phyloP scores from a whole-genome alignment of 2,329 filamentous ascomycete genomes.

The Neocucurbitaria cava region DNA sequence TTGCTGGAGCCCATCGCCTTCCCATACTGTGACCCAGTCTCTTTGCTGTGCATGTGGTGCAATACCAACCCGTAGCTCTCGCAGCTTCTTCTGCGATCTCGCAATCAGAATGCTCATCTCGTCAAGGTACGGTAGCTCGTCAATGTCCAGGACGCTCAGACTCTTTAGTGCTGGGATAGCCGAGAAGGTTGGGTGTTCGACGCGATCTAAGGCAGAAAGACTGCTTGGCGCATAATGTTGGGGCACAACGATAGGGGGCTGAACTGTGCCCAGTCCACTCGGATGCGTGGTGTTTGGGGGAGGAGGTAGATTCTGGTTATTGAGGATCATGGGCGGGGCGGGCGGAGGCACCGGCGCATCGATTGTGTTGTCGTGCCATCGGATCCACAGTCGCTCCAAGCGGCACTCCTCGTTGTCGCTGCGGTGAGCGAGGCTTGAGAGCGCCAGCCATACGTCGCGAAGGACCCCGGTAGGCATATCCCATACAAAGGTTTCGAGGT shows the following conservation, averaged over 20 bases:
- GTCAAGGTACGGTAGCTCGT: constrained; percentile 81
- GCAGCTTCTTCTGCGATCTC: constrained; percentile 69
- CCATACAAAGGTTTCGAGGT: constrained; percentile 83
- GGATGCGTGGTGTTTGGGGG: constrained; percentile 48
- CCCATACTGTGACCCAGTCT: constrained; percentile 69
- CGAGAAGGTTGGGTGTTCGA: constrained; percentile 82
- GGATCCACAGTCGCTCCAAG: constrained; percentile 77
- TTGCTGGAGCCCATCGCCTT: constrained; percentile 67
- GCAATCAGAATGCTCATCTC: constrained; percentile 81
- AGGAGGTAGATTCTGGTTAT: constrained; percentile 46
- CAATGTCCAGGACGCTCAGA: constrained; percentile 79
- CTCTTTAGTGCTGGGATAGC: constrained; percentile 77
- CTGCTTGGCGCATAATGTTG: constrained; percentile 35
- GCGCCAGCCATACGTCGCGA: constrained; percentile 79
- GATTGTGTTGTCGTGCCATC: constrained; percentile 79
- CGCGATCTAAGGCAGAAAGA: constrained; percentile 55
- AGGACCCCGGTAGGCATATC: constrained; percentile 88
- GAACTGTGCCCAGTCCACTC: constrained; percentile 41
- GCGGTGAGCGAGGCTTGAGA: constrained; percentile 72
- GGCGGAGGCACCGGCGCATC: constrained; percentile 48
- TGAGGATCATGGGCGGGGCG: constrained; percentile 47
- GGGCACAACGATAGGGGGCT: constrained; percentile 41
- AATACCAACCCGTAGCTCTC: constrained; percentile 77
- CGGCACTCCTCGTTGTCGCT: constrained; percentile 67
- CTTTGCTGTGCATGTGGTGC: constrained; percentile 60